phyloP scores from a whole-genome alignment of 306 rosid genomes.

The Vigna nakashimae region DNA sequence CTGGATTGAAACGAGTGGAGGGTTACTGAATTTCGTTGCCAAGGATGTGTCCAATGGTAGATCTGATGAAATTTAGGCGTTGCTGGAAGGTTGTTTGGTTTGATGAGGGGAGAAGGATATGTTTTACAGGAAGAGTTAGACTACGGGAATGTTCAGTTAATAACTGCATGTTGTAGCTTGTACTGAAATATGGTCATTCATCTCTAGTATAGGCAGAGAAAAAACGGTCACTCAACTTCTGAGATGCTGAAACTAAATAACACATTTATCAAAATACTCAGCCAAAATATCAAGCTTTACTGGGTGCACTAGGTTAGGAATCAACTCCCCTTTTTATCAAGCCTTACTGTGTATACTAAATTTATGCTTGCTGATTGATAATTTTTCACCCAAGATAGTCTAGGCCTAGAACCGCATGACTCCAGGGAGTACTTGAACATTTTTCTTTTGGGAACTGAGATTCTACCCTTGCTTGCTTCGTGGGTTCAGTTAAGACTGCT shows the following conservation, averaged over 20 bases:
- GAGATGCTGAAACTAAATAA: slow-evolving; percentile 23
- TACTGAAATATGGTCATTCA: background rate
- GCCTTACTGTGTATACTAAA: background rate
- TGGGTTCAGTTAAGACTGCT: slow-evolving; percentile 29
- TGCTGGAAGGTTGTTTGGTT: slow-evolving; percentile 63
- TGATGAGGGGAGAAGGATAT: slow-evolving; percentile 67
- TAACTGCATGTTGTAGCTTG: slow-evolving; percentile 30
- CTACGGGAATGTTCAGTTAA: slow-evolving; percentile 50
- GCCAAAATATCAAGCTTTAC: slow-evolving; percentile 27
- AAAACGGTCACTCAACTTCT: slow-evolving; percentile 13
- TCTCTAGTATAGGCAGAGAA: slow-evolving; percentile 7
- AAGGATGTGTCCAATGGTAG: slow-evolving; percentile 62
- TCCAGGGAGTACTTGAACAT: background rate
- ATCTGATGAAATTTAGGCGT: slow-evolving; percentile 58
- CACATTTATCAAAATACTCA: background rate
- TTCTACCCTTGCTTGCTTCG: background rate
- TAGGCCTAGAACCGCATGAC: background rate
- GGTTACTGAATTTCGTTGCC: slow-evolving; percentile 57
- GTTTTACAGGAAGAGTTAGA: slow-evolving; percentile 55
- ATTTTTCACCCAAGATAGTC: background rate
- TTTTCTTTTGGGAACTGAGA: slow-evolving; percentile 3
- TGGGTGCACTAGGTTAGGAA: background rate
- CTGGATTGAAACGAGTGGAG: slow-evolving; percentile 70
- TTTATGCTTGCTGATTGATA: slow-evolving; percentile 26
- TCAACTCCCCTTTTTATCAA: background rate